Evolutionary conservation across 2,329 filamentous ascomycete species (phyloP).

Genomic region (Fusarium gaditjirri): DNA sequence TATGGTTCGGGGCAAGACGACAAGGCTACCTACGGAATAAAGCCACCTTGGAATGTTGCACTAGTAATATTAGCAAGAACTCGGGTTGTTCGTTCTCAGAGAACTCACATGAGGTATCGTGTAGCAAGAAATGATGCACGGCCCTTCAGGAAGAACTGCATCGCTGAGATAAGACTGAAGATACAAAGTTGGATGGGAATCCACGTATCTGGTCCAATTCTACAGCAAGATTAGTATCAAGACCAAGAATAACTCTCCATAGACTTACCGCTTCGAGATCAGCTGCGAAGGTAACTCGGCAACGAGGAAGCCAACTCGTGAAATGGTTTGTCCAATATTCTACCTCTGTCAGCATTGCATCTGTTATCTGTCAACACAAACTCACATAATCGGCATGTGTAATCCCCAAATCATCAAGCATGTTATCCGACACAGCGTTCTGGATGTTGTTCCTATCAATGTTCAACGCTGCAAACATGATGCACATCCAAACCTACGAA

Average conservation of each 20-base stretch:
- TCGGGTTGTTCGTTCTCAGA: too few species aligned
- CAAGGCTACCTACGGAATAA: not conserved
- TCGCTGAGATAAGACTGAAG: slow-evolving; percentile 49
- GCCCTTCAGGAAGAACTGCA: slow-evolving; percentile 49
- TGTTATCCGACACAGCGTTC: slow-evolving; percentile 52
- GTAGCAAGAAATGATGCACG: slow-evolving; percentile 48
- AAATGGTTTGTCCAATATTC: slow-evolving; percentile 30
- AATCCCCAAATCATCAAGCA: slow-evolving; percentile 47
- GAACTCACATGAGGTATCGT: not conserved
- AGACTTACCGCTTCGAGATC: slow-evolving; percentile 5
- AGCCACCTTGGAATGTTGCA: not conserved
- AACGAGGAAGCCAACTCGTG: slow-evolving; percentile 24
- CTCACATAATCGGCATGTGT: slow-evolving; percentile 11
- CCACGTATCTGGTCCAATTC: slow-evolving; percentile 59
- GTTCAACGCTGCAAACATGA: slow-evolving; percentile 48
- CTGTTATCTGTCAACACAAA: accelerated
- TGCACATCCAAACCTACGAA: slow-evolving; percentile 43
- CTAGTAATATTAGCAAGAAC: too few species aligned
- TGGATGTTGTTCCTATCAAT: slow-evolving; percentile 51
- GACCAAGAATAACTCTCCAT: too few species aligned
- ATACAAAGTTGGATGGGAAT: slow-evolving; percentile 59
- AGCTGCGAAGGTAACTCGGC: slow-evolving; percentile 23
- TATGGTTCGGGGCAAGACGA: too few species aligned
- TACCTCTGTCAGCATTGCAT: not conserved
- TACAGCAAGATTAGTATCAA: not conserved